Evolutionary conservation across 169 alveolate genomes (phyloP).

Genomic region (Sarcocystis neurona): DNA sequence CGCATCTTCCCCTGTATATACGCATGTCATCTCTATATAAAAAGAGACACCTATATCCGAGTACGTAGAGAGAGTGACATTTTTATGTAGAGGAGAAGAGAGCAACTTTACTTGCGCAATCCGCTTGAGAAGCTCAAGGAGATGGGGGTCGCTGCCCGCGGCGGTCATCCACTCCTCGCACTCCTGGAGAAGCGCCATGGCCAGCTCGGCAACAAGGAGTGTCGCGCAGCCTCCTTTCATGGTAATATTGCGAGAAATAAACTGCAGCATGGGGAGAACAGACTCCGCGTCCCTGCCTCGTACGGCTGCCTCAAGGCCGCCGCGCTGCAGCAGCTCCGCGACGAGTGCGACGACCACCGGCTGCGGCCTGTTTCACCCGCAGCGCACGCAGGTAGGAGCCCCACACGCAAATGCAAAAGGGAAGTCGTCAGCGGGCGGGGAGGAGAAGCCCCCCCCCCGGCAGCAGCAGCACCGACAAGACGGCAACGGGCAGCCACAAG

Average conservation of each 20-base stretch:
- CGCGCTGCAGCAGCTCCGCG: conserved; percentile 52
- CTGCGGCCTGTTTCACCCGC: not conserved
- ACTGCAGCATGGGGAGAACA: conserved; percentile 12
- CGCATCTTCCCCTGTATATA: no score
- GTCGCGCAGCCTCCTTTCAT: not conserved
- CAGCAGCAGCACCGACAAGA: not conserved
- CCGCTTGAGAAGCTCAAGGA: conserved; percentile 5
- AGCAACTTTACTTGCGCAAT: conserved; percentile 32
- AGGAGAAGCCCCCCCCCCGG: not conserved
- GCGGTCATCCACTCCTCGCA: conserved; percentile 31
- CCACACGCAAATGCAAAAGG: no score
- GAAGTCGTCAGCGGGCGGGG: no score
- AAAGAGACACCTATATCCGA: not conserved
- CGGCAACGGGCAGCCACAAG: no score
- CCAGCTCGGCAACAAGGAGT: conserved; percentile 9
- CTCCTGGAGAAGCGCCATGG: conserved; percentile 14
- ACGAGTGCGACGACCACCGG: conserved; percentile 26
- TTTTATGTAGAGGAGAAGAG: no score
- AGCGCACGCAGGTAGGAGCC: no score
- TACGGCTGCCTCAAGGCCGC: conserved; percentile 16
- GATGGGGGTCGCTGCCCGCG: not conserved
- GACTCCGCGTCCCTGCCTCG: conserved; percentile 36
- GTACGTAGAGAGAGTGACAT: not conserved
- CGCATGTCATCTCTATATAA: not conserved
- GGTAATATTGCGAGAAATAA: conserved; percentile 15